Evolutionary conservation across 2,329 filamentous ascomycete species (phyloP).

Genomic region (Ustilaginoidea virens): DNA sequence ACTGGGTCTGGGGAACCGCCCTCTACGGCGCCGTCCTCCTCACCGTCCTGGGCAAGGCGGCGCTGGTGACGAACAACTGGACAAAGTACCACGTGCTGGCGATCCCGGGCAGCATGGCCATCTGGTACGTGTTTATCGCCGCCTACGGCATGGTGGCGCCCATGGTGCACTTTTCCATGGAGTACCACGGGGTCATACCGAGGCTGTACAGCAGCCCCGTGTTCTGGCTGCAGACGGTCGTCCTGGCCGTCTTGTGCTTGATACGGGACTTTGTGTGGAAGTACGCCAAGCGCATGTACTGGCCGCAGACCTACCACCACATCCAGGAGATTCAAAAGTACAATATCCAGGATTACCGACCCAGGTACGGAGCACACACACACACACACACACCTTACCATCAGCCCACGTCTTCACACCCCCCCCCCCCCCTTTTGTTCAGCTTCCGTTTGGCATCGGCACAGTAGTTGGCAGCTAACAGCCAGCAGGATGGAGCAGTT

Average conservation of each 20-base stretch:
- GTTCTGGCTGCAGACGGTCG: slow-evolving; percentile 84
- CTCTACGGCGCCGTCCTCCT: slow-evolving; percentile 87
- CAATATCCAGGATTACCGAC: slow-evolving; percentile 97
- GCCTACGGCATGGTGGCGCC: slow-evolving; percentile 79
- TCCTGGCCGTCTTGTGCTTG: slow-evolving; percentile 68
- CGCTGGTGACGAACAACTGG: slow-evolving; percentile 92
- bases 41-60: slow-evolving; percentile 88
- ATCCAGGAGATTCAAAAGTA: slow-evolving; percentile 99
- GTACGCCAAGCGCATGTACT: slow-evolving; percentile 94
- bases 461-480: no score
- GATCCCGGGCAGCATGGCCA: slow-evolving; percentile 79
- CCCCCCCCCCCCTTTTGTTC: no score
- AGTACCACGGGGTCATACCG: slow-evolving; percentile 75
- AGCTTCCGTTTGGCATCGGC: no score
- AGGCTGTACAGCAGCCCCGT: slow-evolving; percentile 64
- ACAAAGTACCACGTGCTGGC: slow-evolving; percentile 95
- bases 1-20: slow-evolving; percentile 97
- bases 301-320: slow-evolving; percentile 89
- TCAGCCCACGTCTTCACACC: no score
- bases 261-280: slow-evolving; percentile 90
- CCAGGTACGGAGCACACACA: slow-evolving; percentile 43
- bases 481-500: slow-evolving; percentile 98
- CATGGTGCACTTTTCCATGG: slow-evolving; percentile 61
- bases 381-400: no score
- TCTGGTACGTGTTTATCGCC: slow-evolving; percentile 86